Conservation (phyloP, 257 asterid species). For the Penstemon eatonii region DNA sequence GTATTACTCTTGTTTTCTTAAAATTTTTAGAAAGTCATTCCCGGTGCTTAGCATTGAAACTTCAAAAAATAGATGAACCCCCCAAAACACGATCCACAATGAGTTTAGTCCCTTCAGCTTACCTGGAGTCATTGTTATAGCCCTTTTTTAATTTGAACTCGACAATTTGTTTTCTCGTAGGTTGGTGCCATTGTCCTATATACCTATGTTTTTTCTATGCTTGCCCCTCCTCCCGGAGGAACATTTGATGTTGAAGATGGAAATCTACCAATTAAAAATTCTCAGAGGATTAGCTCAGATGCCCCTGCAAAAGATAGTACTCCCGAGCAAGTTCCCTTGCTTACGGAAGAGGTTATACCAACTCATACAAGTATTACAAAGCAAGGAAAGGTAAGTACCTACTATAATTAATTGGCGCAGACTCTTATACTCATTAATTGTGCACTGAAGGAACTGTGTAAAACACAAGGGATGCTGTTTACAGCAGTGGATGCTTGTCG, state of each 20-base stretch:
- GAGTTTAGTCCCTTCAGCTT: slow-evolving; percentile 7
- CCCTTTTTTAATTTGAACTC: slow-evolving; percentile 19
- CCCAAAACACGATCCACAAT: slow-evolving; percentile 2
- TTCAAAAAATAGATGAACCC: slow-evolving; percentile 10
- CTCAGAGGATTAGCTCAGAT: slow-evolving; percentile 35
- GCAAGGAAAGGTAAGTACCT: slow-evolving; percentile 52
- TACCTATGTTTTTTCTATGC: slow-evolving; percentile 93
- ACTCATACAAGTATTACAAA: slow-evolving; percentile 39
- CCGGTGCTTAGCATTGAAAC: slow-evolving; percentile 11
- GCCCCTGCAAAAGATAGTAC: slow-evolving; percentile 35
- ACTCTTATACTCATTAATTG: neutral
- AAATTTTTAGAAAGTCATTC: slow-evolving; percentile 12
- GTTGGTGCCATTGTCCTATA: slow-evolving; percentile 95
- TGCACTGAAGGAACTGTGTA: slow-evolving; percentile 1
- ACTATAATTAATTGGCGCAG: slow-evolving; percentile 17
- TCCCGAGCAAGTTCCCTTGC: slow-evolving; percentile 74
- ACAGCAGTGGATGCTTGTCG: neutral
- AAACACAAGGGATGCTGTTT: slow-evolving; percentile 2
- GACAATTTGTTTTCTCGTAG: slow-evolving; percentile 40
- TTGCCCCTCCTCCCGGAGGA: slow-evolving; percentile 92
- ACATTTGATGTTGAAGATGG: slow-evolving; percentile 62
- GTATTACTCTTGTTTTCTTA: slow-evolving; percentile 9
- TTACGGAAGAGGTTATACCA: slow-evolving; percentile 47
- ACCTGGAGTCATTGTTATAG: slow-evolving; percentile 11
- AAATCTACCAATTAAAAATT: slow-evolving; percentile 46